phyloP scores from a whole-genome alignment of 225 moss, liverwort and hornwort species.

The Physcomitrium patens region DNA sequence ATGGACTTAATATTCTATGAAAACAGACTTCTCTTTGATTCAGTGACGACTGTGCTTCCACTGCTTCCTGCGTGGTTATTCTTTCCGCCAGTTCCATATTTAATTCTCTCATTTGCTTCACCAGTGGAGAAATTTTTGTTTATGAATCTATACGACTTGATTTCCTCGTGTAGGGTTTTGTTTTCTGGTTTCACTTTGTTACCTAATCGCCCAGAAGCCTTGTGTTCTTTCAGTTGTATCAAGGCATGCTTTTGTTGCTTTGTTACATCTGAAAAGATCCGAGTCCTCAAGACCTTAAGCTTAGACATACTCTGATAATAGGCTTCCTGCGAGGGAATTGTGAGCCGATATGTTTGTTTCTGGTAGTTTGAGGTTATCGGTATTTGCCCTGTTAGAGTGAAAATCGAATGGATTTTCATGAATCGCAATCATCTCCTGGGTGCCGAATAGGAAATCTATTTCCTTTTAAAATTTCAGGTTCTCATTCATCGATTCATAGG shows the following conservation, averaged over 20 bases:
- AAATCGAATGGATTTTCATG: slow-evolving; percentile 24
- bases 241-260: slow-evolving; percentile 21
- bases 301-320: slow-evolving; percentile 23
- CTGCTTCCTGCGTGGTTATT: neutral
- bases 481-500: slow-evolving; percentile 11
- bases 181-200: slow-evolving; percentile 12
- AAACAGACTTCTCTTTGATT: neutral
- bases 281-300: slow-evolving; percentile 21
- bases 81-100: slow-evolving; percentile 3
- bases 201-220: slow-evolving; percentile 9
- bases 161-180: slow-evolving; percentile 14
- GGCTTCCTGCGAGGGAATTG: slow-evolving; percentile 13
- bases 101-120: neutral
- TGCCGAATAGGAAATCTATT: slow-evolving; percentile 24
- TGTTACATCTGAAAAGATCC: slow-evolving; percentile 19
- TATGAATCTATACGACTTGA: slow-evolving; percentile 17
- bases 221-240: slow-evolving; percentile 13
- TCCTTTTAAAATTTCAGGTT: slow-evolving; percentile 26
- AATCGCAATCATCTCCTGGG: slow-evolving; percentile 18
- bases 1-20: slow-evolving; percentile 8
- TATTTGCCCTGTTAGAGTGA: slow-evolving; percentile 32
- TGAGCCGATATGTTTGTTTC: slow-evolving; percentile 18
- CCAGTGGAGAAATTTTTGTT: slow-evolving; percentile 1
- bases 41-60: slow-evolving; percentile 15
- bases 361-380: slow-evolving; percentile 29